Percentiles rank a stretch among this genome's conserved stretches.
phyloP scores from a whole-genome alignment of 495 filamentous ascomycete genomes.

The Neurospora cerealis region DNA sequence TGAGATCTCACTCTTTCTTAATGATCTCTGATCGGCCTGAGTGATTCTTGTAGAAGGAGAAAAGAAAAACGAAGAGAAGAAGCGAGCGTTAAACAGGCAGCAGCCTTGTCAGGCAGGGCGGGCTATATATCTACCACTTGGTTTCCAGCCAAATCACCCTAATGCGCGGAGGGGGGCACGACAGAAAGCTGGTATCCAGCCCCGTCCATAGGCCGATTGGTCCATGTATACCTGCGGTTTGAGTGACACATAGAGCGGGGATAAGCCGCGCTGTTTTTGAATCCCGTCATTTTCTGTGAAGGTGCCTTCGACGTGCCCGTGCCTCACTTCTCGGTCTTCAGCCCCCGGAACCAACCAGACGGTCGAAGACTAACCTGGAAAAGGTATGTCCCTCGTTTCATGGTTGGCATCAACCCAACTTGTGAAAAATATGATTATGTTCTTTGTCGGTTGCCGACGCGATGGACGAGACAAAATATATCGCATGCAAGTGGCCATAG shows the following conservation, averaged over 20 bases:
- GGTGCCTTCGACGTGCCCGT: not conserved
- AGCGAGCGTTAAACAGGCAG: not conserved
- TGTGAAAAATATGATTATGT: not conserved
- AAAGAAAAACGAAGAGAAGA: not conserved
- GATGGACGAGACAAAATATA: not conserved
- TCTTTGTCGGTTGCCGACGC: not conserved
- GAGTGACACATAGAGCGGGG: not conserved
- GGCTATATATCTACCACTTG: not conserved
- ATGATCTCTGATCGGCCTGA: not conserved
- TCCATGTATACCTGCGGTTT: not conserved
- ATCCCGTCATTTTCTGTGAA: not conserved
- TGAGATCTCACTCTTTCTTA: not conserved
- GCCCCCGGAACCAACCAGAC: not conserved
- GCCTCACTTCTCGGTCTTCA: not conserved
- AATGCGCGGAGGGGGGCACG: not conserved
- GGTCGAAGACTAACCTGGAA: not conserved
- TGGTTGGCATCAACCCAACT: not conserved
- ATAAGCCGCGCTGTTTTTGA: not conserved
- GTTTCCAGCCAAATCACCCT: not conserved
- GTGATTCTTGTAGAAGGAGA: not conserved
- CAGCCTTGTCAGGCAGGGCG: not conserved
- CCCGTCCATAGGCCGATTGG: not conserved
- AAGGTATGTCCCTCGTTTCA: not conserved
- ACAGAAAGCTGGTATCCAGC: not conserved
- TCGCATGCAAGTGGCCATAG: not conserved